Percentiles rank a stretch among this genome's conserved stretches.
These are phyloP conservation scores for Daedaleopsis nitida DNA, from an alignment of 768 basidiomycete species.

Conservation along the genomic window DNA sequence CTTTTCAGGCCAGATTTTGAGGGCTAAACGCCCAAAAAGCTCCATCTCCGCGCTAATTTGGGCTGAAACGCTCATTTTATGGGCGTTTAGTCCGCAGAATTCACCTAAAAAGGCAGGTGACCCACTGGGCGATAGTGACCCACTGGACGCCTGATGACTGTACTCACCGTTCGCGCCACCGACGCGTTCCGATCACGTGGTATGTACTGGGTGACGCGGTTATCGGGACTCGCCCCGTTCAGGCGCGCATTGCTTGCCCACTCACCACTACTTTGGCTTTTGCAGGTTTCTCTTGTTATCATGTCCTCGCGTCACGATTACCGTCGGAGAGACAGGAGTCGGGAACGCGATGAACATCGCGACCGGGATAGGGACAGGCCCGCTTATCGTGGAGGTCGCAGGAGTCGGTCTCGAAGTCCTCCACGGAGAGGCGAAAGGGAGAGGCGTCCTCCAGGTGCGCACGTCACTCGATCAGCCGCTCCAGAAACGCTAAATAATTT, in stretches of 20 bases:
- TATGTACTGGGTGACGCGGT: neutral
- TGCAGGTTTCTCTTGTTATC: neutral
- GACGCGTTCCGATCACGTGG: neutral
- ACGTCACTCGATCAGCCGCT: neutral
- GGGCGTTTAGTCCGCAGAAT: too few relatives aligned
- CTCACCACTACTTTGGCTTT: neutral
- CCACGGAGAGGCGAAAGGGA: conserved; percentile 26
- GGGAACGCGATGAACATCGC: conserved; percentile 28
- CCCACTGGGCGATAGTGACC: too few relatives aligned
- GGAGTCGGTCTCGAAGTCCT: conserved; percentile 30
- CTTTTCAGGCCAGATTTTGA: too few relatives aligned
- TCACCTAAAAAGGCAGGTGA: too few relatives aligned
- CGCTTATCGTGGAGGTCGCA: conserved; percentile 22
- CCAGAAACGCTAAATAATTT: too few relatives aligned
- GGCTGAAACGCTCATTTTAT: too few relatives aligned
- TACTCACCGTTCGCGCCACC: too few relatives aligned
- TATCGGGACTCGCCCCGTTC: neutral
- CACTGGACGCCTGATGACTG: too few relatives aligned
- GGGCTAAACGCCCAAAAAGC: too few relatives aligned
- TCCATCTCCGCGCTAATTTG: too few relatives aligned
- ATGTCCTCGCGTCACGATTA: conserved; percentile 38
- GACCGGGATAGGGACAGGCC: conserved; percentile 22
- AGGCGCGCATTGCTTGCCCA: neutral
- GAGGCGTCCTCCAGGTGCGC: conserved; percentile 24
- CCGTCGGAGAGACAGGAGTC: conserved; percentile 32